A percentile compares a stretch with the other conserved stretches of the same genome.
These are phyloP conservation scores for Mytilinidion resinicola DNA, from an alignment of 495 filamentous ascomycete genomes.

Conservation along the genomic window DNA sequence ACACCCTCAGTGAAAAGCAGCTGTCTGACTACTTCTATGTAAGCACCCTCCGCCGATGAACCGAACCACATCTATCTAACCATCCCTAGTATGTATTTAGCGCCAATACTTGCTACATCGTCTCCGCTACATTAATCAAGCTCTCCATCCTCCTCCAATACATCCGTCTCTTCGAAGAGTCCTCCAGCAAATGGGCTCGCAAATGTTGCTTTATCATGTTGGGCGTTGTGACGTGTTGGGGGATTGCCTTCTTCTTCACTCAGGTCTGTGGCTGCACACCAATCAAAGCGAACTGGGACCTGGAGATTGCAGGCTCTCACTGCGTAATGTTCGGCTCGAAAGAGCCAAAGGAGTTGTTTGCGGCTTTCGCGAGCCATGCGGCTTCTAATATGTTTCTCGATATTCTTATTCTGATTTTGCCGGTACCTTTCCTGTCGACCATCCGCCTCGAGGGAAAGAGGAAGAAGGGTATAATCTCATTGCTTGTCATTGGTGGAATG, in stretches of 20 bases:
- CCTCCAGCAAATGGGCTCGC: neutral
- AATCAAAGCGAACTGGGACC: conserved; percentile 9
- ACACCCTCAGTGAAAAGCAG: conserved; percentile 4
- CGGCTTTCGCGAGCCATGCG: conserved; percentile 7
- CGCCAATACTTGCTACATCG: conserved; percentile 16
- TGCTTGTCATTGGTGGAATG: conserved; percentile 18
- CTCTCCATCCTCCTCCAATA: conserved; percentile 26
- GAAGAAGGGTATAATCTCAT: conserved; percentile 5
- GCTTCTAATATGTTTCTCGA: conserved; percentile 20
- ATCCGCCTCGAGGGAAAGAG: conserved; percentile 10
- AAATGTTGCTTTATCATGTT: conserved; percentile 9
- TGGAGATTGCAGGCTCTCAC: neutral
- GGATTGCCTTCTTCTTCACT: conserved; percentile 14
- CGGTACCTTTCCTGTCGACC: conserved; percentile 12
- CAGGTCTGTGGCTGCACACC: conserved; percentile 17
- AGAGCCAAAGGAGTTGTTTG: neutral
- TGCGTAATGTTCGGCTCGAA: conserved; percentile 19
- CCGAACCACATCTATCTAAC: neutral
- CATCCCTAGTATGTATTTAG: conserved; percentile 12
- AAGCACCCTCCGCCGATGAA: neutral
- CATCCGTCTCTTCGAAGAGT: conserved; percentile 22
- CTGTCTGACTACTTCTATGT: conserved; percentile 18
- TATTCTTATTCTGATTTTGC: conserved; percentile 11
- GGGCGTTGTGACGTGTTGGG: conserved; percentile 16
- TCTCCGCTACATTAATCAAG: conserved; percentile 26